Conservation (phyloP, 2,329 filamentous ascomycete genomes). For the Aureobasidium subglaciale region DNA sequence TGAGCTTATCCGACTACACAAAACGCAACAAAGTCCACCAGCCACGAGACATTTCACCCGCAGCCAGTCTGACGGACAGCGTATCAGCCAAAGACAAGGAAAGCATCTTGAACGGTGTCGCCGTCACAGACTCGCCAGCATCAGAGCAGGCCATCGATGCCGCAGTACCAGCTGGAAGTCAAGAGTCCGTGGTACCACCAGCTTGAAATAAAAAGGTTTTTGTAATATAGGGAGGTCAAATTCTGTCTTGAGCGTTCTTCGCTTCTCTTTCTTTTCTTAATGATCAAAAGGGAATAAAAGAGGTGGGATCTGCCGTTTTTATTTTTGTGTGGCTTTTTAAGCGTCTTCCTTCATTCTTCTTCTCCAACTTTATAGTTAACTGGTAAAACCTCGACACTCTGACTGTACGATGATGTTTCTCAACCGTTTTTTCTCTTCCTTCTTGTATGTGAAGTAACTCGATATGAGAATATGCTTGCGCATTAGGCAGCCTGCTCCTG, state of each 20-base stretch:
- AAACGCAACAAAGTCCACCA: constrained; percentile 33
- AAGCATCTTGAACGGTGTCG: neutral
- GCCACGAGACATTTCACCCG: constrained; percentile 9
- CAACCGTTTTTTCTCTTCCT: neutral
- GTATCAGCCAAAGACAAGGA: constrained; percentile 12
- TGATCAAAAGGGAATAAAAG: neutral
- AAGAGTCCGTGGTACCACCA: constrained; percentile 3
- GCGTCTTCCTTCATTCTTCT: constrained; percentile 12
- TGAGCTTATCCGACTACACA: constrained; percentile 46
- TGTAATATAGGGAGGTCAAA: neutral
- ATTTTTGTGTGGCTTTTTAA: constrained; percentile 7
- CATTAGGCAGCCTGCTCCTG: too few species aligned
- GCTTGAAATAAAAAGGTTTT: neutral
- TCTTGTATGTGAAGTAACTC: neutral
- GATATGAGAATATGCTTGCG: neutral
- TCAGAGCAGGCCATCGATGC: neutral
- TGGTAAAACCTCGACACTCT: neutral
- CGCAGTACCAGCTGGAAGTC: neutral
- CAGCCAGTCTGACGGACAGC: constrained; percentile 6
- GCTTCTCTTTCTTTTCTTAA: neutral
- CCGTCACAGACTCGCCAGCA: constrained; percentile 4
- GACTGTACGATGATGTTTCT: neutral
- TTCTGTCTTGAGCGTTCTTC: neutral
- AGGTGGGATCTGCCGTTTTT: neutral
- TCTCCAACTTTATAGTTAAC: neutral